phyloP scores from a whole-genome alignment of 1,284 basidiomycete genomes.

The Papiliotrema terrestris region DNA sequence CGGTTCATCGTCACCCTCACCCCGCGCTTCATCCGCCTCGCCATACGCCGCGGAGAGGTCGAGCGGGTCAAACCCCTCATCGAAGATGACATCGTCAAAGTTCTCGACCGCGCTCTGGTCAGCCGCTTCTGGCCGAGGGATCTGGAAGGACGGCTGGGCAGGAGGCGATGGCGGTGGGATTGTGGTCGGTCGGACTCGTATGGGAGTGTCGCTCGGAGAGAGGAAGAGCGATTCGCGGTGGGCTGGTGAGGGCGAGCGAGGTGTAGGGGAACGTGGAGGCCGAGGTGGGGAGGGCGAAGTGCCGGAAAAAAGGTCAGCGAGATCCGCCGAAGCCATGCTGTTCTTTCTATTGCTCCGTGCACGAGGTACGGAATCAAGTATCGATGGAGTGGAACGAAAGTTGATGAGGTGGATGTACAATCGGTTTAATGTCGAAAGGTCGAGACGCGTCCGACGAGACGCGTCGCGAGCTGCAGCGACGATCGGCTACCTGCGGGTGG shows the following conservation, averaged over 20 bases:
- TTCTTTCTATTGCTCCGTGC: too few relatives aligned
- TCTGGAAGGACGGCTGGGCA: background rate
- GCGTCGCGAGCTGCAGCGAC: background rate
- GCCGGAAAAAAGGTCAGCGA: constrained; percentile 2
- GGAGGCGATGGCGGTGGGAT: background rate
- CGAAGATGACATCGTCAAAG: background rate
- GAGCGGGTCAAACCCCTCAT: background rate
- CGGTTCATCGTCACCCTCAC: constrained; percentile 31
- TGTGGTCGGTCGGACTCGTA: background rate
- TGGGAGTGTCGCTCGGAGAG: constrained; percentile 4
- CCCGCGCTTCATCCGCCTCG: constrained; percentile 1
- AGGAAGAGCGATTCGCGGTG: background rate
- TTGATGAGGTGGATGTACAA: background rate
- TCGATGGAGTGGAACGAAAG: background rate
- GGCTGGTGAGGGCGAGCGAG: background rate
- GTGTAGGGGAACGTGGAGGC: background rate
- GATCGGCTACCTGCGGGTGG: background rate
- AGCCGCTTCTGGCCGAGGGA: background rate
- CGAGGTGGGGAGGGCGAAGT: background rate
- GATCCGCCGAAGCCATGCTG: background rate
- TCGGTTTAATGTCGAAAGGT: background rate
- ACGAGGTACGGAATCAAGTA: background rate
- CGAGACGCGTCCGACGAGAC: too few relatives aligned
- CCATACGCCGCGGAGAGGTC: background rate
- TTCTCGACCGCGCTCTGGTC: background rate